phyloP scores from a whole-genome alignment of 1,284 basidiomycete species.

The Acaromyces ingoldii region DNA sequence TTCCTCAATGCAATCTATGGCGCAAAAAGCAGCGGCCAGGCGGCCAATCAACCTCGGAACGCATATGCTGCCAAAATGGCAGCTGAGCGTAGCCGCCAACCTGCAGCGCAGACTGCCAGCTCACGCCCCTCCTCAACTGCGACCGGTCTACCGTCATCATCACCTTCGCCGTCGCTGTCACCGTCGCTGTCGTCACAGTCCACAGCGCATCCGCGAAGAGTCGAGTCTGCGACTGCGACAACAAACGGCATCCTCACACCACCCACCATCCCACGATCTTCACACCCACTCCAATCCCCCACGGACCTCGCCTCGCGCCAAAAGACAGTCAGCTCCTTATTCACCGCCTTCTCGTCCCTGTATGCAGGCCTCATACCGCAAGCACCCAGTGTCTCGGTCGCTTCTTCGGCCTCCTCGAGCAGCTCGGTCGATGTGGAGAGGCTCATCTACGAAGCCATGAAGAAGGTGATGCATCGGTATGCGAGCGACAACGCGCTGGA shows the following conservation, averaged over 20 bases:
- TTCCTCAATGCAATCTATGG: neutral
- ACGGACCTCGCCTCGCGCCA: neutral
- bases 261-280: neutral
- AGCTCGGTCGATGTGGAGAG: neutral
- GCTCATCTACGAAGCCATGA: neutral
- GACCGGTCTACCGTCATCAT: no score
- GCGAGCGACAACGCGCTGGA: neutral
- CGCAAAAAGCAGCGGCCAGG: neutral
- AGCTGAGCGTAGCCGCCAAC: no score
- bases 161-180: no score
- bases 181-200: no score
- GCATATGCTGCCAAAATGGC: neutral
- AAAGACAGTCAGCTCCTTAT: neutral
- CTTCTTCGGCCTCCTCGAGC: no score
- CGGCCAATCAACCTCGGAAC: neutral
- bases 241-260: neutral
- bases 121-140: no score
- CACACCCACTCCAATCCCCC: neutral
- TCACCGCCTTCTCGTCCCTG: constrained; percentile 1
- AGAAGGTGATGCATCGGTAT: neutral
- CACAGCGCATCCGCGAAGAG: no score
- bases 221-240: neutral
- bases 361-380: neutral
- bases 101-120: no score
- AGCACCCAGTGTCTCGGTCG: neutral